Evolutionary conservation across 495 filamentous ascomycete genomes (phyloP).

Genomic region (Penicillium flavigenum): DNA sequence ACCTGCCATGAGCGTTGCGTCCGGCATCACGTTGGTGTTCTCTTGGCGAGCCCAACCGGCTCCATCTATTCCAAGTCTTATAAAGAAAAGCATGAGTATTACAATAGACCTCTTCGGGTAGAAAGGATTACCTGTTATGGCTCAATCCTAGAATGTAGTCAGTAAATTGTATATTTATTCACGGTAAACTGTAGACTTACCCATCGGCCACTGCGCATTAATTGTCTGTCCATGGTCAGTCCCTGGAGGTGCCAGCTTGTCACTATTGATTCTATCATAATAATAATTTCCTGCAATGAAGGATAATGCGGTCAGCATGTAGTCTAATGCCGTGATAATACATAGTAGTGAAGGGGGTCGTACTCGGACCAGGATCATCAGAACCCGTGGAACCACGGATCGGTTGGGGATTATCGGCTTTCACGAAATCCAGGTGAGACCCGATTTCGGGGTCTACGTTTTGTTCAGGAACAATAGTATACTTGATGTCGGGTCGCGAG

Average conservation of each 20-base stretch:
- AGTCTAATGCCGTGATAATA: not conserved
- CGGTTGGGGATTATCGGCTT: constrained; percentile 64
- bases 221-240: constrained; percentile 62
- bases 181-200: constrained; percentile 22
- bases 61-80: constrained; percentile 50
- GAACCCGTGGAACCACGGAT: constrained; percentile 59
- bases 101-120: not conserved
- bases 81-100: constrained; percentile 10
- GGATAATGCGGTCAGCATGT: not conserved
- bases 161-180: not conserved
- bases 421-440: constrained; percentile 60
- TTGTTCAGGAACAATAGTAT: constrained; percentile 54
- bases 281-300: constrained; percentile 46
- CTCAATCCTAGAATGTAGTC: constrained; percentile 44
- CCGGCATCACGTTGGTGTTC: constrained; percentile 61
- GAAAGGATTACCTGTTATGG: constrained; percentile 47
- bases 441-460: constrained; percentile 57
- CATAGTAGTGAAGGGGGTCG: constrained; percentile 17
- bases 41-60: constrained; percentile 72
- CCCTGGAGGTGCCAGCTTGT: constrained; percentile 63
- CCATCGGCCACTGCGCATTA: constrained; percentile 72
- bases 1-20: constrained; percentile 67
- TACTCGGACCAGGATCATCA: constrained; percentile 63
- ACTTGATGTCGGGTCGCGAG: constrained; percentile 38
- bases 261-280: constrained; percentile 65